Percentiles rank a stretch among this genome's conserved stretches.
phyloP scores from a whole-genome alignment of 2,329 filamentous ascomycete genomes.

The Lachnellula occidentalis region DNA sequence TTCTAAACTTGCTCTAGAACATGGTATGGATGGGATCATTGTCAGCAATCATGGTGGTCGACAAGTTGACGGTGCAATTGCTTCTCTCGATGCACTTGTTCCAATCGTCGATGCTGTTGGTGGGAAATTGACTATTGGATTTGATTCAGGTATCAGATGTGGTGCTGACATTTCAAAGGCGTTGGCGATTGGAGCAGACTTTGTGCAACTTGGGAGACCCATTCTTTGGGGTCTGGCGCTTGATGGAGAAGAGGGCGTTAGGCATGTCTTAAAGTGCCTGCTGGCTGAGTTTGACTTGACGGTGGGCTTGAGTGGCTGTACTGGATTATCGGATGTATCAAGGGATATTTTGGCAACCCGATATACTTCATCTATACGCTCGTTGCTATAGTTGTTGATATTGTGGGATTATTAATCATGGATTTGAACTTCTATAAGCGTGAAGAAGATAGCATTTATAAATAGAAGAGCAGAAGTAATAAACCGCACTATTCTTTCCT shows the following conservation, averaged over 20 bases:
- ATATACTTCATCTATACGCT: slow-evolving; percentile 7
- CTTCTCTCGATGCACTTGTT: slow-evolving; percentile 49
- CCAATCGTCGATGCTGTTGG: slow-evolving; percentile 44
- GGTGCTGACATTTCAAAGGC: slow-evolving; percentile 62
- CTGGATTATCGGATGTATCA: too few relatives aligned
- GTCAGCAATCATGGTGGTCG: slow-evolving; percentile 52
- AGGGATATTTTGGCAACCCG: too few relatives aligned
- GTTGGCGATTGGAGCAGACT: slow-evolving; percentile 56
- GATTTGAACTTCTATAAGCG: too few relatives aligned
- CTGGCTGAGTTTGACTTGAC: too few relatives aligned
- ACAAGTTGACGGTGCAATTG: slow-evolving; percentile 49
- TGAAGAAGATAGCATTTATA: too few relatives aligned
- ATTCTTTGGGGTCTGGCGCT: slow-evolving; percentile 52
- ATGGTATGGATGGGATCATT: slow-evolving; percentile 44
- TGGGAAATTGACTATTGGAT: slow-evolving; percentile 48
- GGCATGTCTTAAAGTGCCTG: too few relatives aligned
- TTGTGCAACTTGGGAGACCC: slow-evolving; percentile 54
- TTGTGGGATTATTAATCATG: too few relatives aligned
- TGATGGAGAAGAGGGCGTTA: neutral
- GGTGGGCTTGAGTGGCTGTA: too few relatives aligned
- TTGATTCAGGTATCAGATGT: slow-evolving; percentile 56
- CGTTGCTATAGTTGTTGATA: too few relatives aligned
- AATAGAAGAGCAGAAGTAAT: too few relatives aligned
- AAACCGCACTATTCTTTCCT: too few relatives aligned
- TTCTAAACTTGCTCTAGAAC: slow-evolving; percentile 37